Evolutionary conservation across 2,329 filamentous ascomycete species (phyloP), one percentile per base, ranked within the genome.

Genomic region (Chaetomiaceae sp.): DNA sequence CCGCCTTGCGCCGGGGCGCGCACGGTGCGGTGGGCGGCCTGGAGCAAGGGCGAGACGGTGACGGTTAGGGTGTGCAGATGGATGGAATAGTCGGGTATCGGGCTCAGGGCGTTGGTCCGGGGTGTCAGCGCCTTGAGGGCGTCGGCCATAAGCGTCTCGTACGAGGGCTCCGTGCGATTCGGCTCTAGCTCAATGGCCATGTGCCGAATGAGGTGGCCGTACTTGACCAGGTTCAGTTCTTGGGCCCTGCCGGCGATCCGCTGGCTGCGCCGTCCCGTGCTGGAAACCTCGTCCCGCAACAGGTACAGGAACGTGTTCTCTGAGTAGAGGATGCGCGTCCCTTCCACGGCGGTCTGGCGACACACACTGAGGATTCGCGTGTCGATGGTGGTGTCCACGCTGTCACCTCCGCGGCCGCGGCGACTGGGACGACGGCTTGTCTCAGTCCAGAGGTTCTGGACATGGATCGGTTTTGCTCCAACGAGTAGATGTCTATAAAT

Each of bases 251-350:
- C 8, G 12, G 26, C 9, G 14, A 8, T 3, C 9, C 40, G 39
- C 9, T 32, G 29, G 17, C 29, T 41, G 4, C 37, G 38, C 17
- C 36, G 18, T 8, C 7, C 26, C 6, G 19, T n/a, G n/a, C n/a
- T 24, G 22, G 22, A 24, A 9, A 24, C 38, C 8, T 1, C 57
- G 48, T 76, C 71, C 1, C 73, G 66, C 11, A 76, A 57, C 7
- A 64, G 58, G 49, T 78, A 76, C 2, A 62, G 51, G 48, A 78
- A 78, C 0, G 42, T 62, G 40, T 78, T 78, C 22, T 67, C 61
- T 3, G 70, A 68, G 47, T 73, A 78, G 1, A 78, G 61, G 4
- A 76, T 56, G 2, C 54, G 54, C 2, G 63, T 51, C 2, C 66
- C 68, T 55, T 75, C 70, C 0, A 38, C 6, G 26, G 63, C 63